phyloP scores from a whole-genome alignment of 352 stramenopile species.

The Hyaloperonospora arabidopsidis region DNA sequence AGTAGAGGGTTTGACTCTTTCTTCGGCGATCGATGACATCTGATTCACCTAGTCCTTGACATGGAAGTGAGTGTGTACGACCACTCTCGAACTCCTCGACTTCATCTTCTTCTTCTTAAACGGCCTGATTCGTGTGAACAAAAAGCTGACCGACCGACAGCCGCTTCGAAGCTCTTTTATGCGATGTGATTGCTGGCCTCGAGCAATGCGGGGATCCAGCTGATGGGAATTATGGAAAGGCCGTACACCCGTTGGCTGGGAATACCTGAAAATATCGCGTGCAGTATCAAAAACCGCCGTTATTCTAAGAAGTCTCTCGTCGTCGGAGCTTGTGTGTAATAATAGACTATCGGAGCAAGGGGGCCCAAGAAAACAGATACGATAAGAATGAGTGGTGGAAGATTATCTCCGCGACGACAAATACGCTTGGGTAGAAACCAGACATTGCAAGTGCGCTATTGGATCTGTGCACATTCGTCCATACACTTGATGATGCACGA shows the following conservation, averaged over 20 bases:
- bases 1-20: too few species aligned
- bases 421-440: constrained; percentile 29
- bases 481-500: constrained; percentile 43
- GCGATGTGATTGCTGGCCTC: constrained; percentile 16
- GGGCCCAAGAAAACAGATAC: too few species aligned
- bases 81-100: constrained; percentile 33
- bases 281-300: constrained; percentile 35
- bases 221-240: too few species aligned
- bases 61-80: constrained; percentile 43
- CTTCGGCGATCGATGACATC: constrained; percentile 24
- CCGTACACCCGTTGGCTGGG: neutral
- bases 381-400: neutral
- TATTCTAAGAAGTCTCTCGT: constrained; percentile 28
- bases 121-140: constrained; percentile 44
- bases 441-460: neutral
- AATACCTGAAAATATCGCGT: constrained; percentile 38
- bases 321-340: constrained; percentile 45
- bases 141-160: constrained; percentile 32
- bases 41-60: constrained; percentile 33
- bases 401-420: constrained; percentile 30
- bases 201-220: neutral
- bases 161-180: constrained; percentile 32
- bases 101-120: constrained; percentile 13
- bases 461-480: constrained; percentile 20
- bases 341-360: constrained; percentile 2